Percentiles rank a stretch among this genome's conserved stretches.
Conservation (phyloP, 495 filamentous ascomycete species). For the Trichocladium antarcticum region DNA sequence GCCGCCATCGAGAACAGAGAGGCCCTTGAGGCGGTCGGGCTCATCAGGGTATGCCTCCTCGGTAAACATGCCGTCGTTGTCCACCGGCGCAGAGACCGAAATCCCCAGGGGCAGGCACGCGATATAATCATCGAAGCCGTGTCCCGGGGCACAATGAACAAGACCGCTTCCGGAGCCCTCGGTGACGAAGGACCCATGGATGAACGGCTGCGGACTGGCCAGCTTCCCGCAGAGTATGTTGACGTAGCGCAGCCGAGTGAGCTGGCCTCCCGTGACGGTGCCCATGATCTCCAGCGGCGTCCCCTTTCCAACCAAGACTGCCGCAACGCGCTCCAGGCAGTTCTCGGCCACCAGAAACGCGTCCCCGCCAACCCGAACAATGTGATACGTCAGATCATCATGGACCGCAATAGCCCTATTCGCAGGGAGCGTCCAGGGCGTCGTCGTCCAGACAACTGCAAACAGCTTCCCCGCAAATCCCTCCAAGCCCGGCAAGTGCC, state of each 20-base stretch:
- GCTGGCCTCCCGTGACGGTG: slow-evolving; percentile 51
- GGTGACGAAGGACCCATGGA: slow-evolving; percentile 78
- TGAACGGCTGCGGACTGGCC: slow-evolving; percentile 50
- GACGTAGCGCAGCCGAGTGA: slow-evolving; percentile 54
- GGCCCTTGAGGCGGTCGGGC: slow-evolving; percentile 44
- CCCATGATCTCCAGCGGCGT: slow-evolving; percentile 39
- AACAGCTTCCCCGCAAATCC: slow-evolving; percentile 38
- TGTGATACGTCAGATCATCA: slow-evolving; percentile 56
- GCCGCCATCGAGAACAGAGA: slow-evolving; percentile 45
- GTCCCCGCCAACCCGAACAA: slow-evolving; percentile 50
- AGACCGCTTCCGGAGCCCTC: slow-evolving; percentile 79
- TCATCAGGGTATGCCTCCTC: slow-evolving; percentile 56
- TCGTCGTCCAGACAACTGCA: slow-evolving; percentile 93
- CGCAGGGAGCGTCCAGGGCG: slow-evolving; percentile 92
- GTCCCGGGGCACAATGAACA: slow-evolving; percentile 88
- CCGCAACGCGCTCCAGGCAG: slow-evolving; percentile 42
- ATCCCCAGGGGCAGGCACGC: slow-evolving; percentile 59
- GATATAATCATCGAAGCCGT: slow-evolving; percentile 94
- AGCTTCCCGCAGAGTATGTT: slow-evolving; percentile 49
- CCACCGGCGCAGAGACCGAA: slow-evolving; percentile 63
- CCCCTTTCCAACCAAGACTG: slow-evolving; percentile 20
- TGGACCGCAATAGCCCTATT: slow-evolving; percentile 81
- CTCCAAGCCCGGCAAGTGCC: slow-evolving; percentile 24
- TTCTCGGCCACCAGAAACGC: slow-evolving; percentile 48
- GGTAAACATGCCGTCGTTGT: slow-evolving; percentile 71